phyloP scores from a whole-genome alignment of 2,329 filamentous ascomycete genomes.

The Cladosporium austrohemisphaericum region DNA sequence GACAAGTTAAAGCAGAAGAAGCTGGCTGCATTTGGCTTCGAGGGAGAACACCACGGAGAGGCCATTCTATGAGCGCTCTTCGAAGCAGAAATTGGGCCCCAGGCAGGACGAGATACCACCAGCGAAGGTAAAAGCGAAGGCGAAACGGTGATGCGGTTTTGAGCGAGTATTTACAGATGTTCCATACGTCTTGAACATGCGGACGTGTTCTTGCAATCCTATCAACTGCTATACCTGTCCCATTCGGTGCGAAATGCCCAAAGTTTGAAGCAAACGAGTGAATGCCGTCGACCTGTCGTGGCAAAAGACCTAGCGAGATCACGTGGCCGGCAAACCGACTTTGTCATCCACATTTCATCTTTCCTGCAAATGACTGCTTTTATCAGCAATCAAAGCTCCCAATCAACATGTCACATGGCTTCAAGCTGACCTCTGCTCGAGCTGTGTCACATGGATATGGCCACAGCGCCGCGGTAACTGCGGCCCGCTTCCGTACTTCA shows the following conservation, averaged over 20 bases:
- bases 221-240: background rate
- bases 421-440: too few relatives aligned
- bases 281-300: too few relatives aligned
- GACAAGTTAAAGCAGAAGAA: conserved; percentile 72
- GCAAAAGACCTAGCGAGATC: background rate
- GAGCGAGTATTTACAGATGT: conserved; percentile 20
- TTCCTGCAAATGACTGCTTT: too few relatives aligned
- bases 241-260: background rate
- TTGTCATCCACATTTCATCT: background rate
- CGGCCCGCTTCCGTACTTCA: too few relatives aligned
- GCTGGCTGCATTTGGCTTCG: conserved; percentile 75
- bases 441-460: too few relatives aligned
- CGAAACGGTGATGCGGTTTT: conserved; percentile 3
- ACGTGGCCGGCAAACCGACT: background rate
- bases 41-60: conserved; percentile 78
- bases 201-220: conserved; percentile 24
- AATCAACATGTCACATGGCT: too few relatives aligned
- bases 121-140: background rate
- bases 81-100: background rate
- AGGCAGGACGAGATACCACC: background rate
- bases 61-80: conserved; percentile 57
- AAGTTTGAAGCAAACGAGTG: too few relatives aligned
- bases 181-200: conserved; percentile 37
- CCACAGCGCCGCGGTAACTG: too few relatives aligned
- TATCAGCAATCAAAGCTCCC: too few relatives aligned